Percentiles rank a stretch among this genome's conserved stretches.
phyloP scores from a whole-genome alignment of 2,329 filamentous ascomycete species.

The Aspergillus sp. region DNA sequence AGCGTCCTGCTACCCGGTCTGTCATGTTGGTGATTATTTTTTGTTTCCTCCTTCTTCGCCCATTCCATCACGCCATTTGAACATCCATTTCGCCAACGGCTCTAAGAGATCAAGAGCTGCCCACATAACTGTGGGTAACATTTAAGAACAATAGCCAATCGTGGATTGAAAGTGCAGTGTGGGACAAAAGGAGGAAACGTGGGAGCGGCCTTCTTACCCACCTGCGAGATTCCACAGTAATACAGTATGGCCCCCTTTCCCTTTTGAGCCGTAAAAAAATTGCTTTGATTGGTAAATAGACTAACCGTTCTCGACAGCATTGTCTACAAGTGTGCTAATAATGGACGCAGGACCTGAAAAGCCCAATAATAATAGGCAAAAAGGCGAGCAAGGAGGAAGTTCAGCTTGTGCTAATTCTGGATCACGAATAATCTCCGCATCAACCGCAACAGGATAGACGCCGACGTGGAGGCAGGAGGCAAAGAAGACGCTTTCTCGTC shows the following conservation, averaged over 20 bases:
- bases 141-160: not conserved
- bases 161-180: not conserved
- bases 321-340: no score
- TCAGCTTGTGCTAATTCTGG: not conserved
- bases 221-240: no score
- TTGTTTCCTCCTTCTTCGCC: not conserved
- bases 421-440: not conserved
- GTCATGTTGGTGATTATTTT: not conserved
- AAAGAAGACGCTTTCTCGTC: not conserved
- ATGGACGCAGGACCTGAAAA: no score
- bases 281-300: no score
- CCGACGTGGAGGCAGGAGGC: not conserved
- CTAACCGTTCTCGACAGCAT: no score
- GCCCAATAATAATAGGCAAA: no score
- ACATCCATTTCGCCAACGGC: constrained; percentile 1
- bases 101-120: not conserved
- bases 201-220: no score
- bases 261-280: no score
- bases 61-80: constrained; percentile 19
- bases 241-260: no score
- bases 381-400: not conserved
- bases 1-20: not conserved
- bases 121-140: not conserved
- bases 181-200: not conserved
- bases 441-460: not conserved